A percentile compares a stretch with the other conserved stretches of the same genome.
These are phyloP conservation scores for Croton laevigatus DNA, from an alignment of 441 rosid species.

Conservation along the genomic window DNA sequence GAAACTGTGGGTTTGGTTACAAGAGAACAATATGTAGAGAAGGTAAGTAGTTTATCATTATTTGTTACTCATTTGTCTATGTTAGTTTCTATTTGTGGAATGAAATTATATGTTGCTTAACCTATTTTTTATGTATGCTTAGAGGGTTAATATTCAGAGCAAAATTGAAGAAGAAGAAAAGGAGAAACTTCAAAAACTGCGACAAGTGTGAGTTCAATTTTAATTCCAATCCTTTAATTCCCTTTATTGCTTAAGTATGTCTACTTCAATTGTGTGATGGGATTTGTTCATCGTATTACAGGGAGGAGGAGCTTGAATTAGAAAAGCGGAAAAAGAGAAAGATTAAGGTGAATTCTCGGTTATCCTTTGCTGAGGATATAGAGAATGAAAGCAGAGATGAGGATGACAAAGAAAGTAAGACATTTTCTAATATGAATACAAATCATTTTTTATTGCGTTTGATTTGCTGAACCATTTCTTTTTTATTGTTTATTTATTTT, in stretches of 20 bases:
- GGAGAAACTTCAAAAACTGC: conserved; percentile 89
- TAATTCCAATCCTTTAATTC: neutral
- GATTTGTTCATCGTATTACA: conserved; percentile 21
- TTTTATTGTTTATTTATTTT: too few species aligned
- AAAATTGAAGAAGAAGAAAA: conserved; percentile 96
- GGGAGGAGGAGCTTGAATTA: conserved; percentile 88
- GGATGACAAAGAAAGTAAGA: conserved; percentile 53
- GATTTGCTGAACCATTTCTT: neutral
- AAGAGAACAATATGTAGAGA: conserved; percentile 93
- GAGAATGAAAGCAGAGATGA: conserved; percentile 81
- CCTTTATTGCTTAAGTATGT: neutral
- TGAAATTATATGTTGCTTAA: conserved; percentile 7
- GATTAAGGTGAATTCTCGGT: conserved; percentile 64
- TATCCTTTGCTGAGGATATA: conserved; percentile 85
- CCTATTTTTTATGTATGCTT: neutral
- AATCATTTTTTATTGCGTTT: neutral
- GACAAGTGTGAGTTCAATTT: conserved; percentile 66
- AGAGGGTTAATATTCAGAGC: conserved; percentile 92
- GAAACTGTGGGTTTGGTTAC: conserved; percentile 92
- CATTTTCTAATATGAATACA: neutral
- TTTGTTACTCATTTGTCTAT: neutral
- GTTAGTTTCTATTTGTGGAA: neutral
- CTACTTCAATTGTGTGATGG: neutral
- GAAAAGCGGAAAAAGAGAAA: conserved; percentile 90
- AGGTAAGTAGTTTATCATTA: conserved; percentile 41